Evolutionary conservation across 2,329 filamentous ascomycete genomes (phyloP).

Genomic region (Tolypocladium inflatum): DNA sequence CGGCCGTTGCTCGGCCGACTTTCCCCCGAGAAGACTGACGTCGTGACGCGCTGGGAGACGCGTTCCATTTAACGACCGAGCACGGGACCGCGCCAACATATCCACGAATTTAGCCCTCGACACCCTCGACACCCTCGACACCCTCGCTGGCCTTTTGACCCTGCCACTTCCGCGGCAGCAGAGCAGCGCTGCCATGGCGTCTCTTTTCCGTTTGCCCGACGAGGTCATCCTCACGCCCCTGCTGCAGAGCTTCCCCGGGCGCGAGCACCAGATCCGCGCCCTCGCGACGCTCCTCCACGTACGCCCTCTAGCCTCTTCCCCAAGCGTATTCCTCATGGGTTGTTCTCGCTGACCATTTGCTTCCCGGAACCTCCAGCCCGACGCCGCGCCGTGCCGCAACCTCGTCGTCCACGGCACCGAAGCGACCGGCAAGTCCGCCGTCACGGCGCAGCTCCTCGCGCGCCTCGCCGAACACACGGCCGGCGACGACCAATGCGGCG

Average conservation of each 20-base stretch:
- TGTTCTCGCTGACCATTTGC: constrained; percentile 1
- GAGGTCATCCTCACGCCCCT: constrained; percentile 38
- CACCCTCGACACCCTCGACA: background rate
- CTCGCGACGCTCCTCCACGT: constrained; percentile 46
- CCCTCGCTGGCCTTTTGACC: background rate
- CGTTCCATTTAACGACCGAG: background rate
- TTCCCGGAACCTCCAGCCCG: constrained; percentile 32
- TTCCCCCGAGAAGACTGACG: background rate
- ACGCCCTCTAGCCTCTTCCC: constrained; percentile 10
- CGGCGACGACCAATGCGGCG: constrained; percentile 10
- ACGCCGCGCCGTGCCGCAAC: constrained; percentile 60
- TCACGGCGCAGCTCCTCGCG: constrained; percentile 43
- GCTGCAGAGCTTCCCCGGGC: constrained; percentile 41
- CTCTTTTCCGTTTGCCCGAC: constrained; percentile 42
- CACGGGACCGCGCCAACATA: no score
- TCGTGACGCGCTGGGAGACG: background rate
- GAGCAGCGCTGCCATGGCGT: constrained; percentile 18
- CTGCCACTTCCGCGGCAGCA: constrained; percentile 4
- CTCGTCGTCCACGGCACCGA: constrained; percentile 77
- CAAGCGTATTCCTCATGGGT: background rate
- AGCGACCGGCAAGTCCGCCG: constrained; percentile 75
- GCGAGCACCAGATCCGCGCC: constrained; percentile 49
- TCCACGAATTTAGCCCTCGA: background rate
- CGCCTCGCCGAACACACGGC: constrained; percentile 11
- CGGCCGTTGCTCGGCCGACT: background rate